phyloP scores from a whole-genome alignment of 2,329 filamentous ascomycete genomes.

The Hymenotorrendiella dingleyae region DNA sequence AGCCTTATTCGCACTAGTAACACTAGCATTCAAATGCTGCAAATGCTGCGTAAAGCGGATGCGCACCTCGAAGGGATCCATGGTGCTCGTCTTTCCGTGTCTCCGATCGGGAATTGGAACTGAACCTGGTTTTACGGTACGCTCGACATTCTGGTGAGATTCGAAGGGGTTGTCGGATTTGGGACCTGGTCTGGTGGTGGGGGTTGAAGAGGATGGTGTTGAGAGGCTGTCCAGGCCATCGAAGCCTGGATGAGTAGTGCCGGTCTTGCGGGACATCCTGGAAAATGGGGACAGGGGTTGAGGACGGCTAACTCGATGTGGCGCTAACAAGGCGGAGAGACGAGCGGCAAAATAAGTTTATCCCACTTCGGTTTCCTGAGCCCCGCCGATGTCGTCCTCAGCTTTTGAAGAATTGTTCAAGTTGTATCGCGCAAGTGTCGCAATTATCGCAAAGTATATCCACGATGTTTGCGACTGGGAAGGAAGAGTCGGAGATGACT shows the following conservation, averaged over 20 bases:
- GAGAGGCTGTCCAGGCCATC: not conserved
- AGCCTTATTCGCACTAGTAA: slow-evolving; percentile 83
- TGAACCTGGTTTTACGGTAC: slow-evolving; percentile 1
- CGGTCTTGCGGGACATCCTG: too few species aligned
- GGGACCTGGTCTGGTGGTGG: not conserved
- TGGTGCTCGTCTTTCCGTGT: slow-evolving; percentile 10
- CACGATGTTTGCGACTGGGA: slow-evolving; percentile 12
- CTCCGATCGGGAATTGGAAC: slow-evolving; percentile 7
- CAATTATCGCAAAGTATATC: not conserved
- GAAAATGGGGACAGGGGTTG: too few species aligned
- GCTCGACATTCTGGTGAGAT: slow-evolving; percentile 7
- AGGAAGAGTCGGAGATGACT: slow-evolving; percentile 46
- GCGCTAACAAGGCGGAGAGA: too few species aligned
- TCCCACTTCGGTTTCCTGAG: too few species aligned
- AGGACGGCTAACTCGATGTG: too few species aligned
- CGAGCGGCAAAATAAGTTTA: too few species aligned
- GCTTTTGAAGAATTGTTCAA: too few species aligned
- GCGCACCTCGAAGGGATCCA: slow-evolving; percentile 90
- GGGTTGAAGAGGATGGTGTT: not conserved
- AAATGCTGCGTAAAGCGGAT: slow-evolving; percentile 93
- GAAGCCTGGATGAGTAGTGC: not conserved
- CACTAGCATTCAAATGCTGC: slow-evolving; percentile 84
- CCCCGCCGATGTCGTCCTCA: too few species aligned
- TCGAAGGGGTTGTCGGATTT: not conserved
- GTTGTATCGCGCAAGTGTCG: not conserved